These are phyloP conservation scores for Moniliophthora roreri DNA, from an alignment of 1,284 basidiomycete species.

Conservation along the genomic window DNA sequence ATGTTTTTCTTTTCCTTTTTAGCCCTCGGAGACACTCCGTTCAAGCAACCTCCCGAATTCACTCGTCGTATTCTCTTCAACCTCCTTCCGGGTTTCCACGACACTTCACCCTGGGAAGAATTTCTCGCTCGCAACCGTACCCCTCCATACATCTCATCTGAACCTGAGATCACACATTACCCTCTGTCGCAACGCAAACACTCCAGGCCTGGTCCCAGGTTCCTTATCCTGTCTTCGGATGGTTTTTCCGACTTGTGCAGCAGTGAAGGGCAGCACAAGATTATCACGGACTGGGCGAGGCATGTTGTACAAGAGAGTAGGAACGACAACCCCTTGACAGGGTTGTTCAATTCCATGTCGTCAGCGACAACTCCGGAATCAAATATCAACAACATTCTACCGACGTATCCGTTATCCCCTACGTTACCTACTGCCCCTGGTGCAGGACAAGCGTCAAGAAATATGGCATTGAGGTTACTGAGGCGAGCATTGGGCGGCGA, in stretches of 20 bases:
- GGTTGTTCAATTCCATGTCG: background rate
- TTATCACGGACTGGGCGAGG: conserved; percentile 50
- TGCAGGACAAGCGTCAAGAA: conserved; percentile 29
- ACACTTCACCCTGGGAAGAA: conserved; percentile 63
- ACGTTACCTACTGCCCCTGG: conserved; percentile 5
- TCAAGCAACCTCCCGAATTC: conserved; percentile 70
- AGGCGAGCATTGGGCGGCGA: conserved; percentile 61
- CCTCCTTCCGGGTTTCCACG: conserved; percentile 59
- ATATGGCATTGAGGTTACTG: conserved; percentile 58
- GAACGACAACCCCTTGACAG: background rate
- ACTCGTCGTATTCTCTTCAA: conserved; percentile 69
- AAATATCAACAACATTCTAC: conserved; percentile 15
- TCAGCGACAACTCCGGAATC: background rate
- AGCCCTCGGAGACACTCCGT: conserved; percentile 71
- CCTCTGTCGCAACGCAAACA: conserved; percentile 20
- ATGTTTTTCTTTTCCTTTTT: conserved; percentile 11
- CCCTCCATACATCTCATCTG: conserved; percentile 67
- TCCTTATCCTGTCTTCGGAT: conserved; percentile 65
- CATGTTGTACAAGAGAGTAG: conserved; percentile 26
- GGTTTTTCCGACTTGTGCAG: conserved; percentile 65
- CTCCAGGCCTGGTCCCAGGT: conserved; percentile 33
- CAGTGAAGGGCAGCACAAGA: conserved; percentile 38
- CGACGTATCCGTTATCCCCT: conserved; percentile 11
- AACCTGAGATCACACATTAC: conserved; percentile 61
- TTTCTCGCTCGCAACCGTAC: conserved; percentile 61